Base-by-base conservation (phyloP, 2,329 filamentous ascomycete genomes). In the Calonectria multiphialidica region DNA sequence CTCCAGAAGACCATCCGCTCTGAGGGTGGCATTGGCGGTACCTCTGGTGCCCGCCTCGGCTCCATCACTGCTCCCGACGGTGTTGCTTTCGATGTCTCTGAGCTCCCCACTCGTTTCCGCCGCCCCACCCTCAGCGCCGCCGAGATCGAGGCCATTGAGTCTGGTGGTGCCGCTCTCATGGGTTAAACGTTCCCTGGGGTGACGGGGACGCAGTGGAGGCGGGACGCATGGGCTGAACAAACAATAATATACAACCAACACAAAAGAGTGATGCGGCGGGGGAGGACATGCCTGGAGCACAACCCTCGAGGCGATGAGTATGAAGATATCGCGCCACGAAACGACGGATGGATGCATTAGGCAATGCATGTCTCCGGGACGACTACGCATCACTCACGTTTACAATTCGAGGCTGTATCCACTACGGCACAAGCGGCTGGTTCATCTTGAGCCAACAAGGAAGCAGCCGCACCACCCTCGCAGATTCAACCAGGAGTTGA, bases 141-240 rank as follows among this genome's bases (percentile, higher is more conserved):
- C 50, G 97, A 99, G 90, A 99, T 99, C 72, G 97, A 98, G 84
- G 96, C 95, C 25, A 90, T 99, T 81, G 95, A 98, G 90, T 97
- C 95, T 68, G 97, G 96, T 68, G 97, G 97, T 70, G 97, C 96
- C 40, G 85, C 89, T 42, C 82, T 88, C 69, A 84, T 88, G 75
- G 86, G 86, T 74, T 90, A 83, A 80, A 76, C 70, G 30, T 72
- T 33, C 44, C 68, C 74, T 66, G 57, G 62, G 57, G 37, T 37
- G 63, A 71, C 68, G 71, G 75, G 74, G 76, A 76, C 68, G 70
- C 42, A 76, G 76, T 57, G 77, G 77, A 77, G 75, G 68, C 59
- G 73, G 67, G 55, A 70, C 59, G 74, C 61, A 72, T 28, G 57
- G 76, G 73, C 55, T 69, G 67, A 67, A 79, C 69, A 73, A 77